A percentile compares a stretch with the other conserved stretches of the same genome.
These are phyloP conservation scores for Dissoconium aciculare DNA, from an alignment of 2,329 filamentous ascomycete species.

Conservation along the genomic window DNA sequence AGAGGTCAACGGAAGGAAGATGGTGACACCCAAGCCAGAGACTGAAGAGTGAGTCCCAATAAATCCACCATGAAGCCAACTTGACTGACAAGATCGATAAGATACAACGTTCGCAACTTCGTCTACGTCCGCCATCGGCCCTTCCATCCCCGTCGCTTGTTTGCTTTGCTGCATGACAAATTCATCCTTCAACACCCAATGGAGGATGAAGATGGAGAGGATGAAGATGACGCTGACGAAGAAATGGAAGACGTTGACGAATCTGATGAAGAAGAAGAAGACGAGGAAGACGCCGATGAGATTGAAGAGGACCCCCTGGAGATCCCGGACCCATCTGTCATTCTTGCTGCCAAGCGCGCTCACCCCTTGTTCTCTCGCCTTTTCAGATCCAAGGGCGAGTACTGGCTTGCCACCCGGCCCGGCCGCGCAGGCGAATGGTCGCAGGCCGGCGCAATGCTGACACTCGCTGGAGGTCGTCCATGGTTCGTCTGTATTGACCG, in stretches of 20 bases:
- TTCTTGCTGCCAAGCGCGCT: slow-evolving; percentile 42
- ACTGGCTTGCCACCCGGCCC: slow-evolving; percentile 45
- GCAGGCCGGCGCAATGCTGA: slow-evolving; percentile 50
- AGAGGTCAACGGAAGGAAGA: slow-evolving; percentile 40
- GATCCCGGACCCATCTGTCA: slow-evolving; percentile 21
- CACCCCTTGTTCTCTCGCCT: slow-evolving; percentile 40
- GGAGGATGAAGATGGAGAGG: slow-evolving; percentile 20
- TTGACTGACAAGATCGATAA: slow-evolving; percentile 9
- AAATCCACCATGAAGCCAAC: slow-evolving; percentile 1
- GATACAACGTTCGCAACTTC: slow-evolving; percentile 55
- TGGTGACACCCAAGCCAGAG: slow-evolving; percentile 51
- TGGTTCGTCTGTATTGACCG: slow-evolving; percentile 43
- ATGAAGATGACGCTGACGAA: slow-evolving; percentile 13
- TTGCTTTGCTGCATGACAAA: slow-evolving; percentile 28
- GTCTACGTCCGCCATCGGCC: slow-evolving; percentile 45
- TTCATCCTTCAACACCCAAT: slow-evolving; percentile 29
- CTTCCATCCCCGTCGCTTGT: slow-evolving; percentile 29
- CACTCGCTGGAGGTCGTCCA: slow-evolving; percentile 41
- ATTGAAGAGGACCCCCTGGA: slow-evolving; percentile 22
- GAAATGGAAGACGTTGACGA: slow-evolving; percentile 12
- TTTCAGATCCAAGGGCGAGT: slow-evolving; percentile 49
- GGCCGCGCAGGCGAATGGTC: slow-evolving; percentile 45
- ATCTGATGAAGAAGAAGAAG: slow-evolving; percentile 17
- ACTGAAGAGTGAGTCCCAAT: slow-evolving; percentile 45
- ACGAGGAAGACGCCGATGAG: slow-evolving; percentile 24